A percentile compares a stretch with the other conserved stretches of the same genome.
Evolutionary conservation across 148 eudicot genomes (phyloP).

Genomic region (Arctostaphylos glauca): DNA sequence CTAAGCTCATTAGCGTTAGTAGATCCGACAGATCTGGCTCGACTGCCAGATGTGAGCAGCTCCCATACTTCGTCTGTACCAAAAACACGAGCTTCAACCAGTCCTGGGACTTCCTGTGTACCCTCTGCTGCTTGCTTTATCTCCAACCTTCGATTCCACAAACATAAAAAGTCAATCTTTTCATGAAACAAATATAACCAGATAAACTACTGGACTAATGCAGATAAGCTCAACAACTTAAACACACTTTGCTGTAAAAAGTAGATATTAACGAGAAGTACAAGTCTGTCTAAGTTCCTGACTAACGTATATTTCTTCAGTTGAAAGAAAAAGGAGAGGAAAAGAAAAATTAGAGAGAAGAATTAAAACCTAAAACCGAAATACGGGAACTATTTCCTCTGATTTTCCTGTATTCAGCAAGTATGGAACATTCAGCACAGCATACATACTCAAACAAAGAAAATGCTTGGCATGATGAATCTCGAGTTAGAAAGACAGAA

Average conservation of each 20-base stretch:
- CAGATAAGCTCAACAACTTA: background rate
- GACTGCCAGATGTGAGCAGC: constrained; percentile 72
- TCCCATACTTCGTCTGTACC: constrained; percentile 86
- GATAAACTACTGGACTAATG: background rate
- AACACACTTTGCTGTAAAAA: background rate
- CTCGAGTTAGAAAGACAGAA: background rate
- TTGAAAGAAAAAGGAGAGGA: background rate
- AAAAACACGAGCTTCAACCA: constrained; percentile 67
- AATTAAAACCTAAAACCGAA: background rate
- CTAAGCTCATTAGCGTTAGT: constrained; percentile 93
- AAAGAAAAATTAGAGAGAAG: background rate
- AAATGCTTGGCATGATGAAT: background rate
- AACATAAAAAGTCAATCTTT: background rate
- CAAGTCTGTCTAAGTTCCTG: background rate
- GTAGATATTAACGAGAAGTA: background rate
- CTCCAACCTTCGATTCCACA: constrained; percentile 58
- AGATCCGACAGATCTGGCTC: constrained; percentile 85
- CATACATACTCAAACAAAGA: background rate
- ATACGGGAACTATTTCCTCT: background rate
- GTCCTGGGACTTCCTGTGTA: constrained; percentile 94
- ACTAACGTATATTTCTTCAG: background rate
- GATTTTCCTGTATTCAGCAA: background rate
- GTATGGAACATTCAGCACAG: background rate
- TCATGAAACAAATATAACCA: background rate
- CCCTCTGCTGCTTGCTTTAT: constrained; percentile 90